phyloP scores from a whole-genome alignment of 108 stramenopile genomes.

The Stephanodiscus triporus region DNA sequence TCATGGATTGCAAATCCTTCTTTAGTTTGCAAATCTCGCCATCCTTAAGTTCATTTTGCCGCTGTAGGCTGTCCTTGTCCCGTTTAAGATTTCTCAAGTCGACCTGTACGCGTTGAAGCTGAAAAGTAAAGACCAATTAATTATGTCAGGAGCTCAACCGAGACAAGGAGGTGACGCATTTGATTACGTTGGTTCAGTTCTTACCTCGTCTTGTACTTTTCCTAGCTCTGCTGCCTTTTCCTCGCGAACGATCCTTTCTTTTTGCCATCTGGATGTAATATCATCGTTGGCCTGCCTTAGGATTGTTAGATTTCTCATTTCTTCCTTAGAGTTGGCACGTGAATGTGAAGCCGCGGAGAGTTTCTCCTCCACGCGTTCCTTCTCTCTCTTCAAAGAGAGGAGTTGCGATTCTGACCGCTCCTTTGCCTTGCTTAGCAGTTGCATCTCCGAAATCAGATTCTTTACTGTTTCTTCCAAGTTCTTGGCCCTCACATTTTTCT shows the following conservation, averaged over 20 bases:
- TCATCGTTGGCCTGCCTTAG: constrained; percentile 81
- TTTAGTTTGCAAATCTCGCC: constrained; percentile 57
- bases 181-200: constrained; percentile 1
- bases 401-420: constrained; percentile 80
- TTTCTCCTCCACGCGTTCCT: constrained; percentile 79
- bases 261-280: constrained; percentile 84
- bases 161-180: neutral
- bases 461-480: constrained; percentile 92
- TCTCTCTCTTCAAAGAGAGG: constrained; percentile 73
- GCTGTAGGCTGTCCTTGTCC: constrained; percentile 59
- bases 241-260: constrained; percentile 83
- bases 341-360: constrained; percentile 59
- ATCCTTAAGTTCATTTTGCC: constrained; percentile 78
- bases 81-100: constrained; percentile 54
- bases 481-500: constrained; percentile 84
- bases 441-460: constrained; percentile 81
- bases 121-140: neutral
- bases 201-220: constrained; percentile 58
- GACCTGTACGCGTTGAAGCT: constrained; percentile 66
- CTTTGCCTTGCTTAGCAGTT: constrained; percentile 74
- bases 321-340: constrained; percentile 65
- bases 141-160: neutral
- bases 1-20: constrained; percentile 73
- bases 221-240: constrained; percentile 74
- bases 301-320: constrained; percentile 76